Evolutionary conservation across 331 rosid species (phyloP).

Genomic region (Spiraea crenata): DNA sequence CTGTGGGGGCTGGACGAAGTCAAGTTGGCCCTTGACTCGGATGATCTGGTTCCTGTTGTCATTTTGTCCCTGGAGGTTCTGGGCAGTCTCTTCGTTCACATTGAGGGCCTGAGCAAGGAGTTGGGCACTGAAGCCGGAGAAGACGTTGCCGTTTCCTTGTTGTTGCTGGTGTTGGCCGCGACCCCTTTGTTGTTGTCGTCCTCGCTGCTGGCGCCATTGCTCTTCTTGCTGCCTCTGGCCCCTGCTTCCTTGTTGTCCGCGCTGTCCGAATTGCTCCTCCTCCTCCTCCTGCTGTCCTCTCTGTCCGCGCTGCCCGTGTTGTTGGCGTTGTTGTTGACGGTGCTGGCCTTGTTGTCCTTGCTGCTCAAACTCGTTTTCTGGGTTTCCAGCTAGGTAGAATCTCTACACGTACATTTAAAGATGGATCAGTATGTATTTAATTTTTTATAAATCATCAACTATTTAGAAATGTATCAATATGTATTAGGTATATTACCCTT

Average conservation of each 20-base stretch:
- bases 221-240: too few species aligned
- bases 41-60: conserved; percentile 40
- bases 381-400: conserved; percentile 67
- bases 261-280: too few species aligned
- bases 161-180: background rate
- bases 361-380: conserved; percentile 41
- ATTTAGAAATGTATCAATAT: too few species aligned
- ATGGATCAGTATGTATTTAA: too few species aligned
- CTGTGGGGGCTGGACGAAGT: conserved; percentile 34
- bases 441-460: too few species aligned
- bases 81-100: conserved; percentile 24
- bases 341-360: conserved; percentile 10
- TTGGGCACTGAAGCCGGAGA: conserved; percentile 31
- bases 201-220: background rate
- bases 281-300: background rate
- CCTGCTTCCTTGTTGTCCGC: background rate
- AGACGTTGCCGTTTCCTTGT: conserved; percentile 21
- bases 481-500: conserved; percentile 41
- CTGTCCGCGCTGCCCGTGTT: background rate
- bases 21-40: conserved; percentile 31
- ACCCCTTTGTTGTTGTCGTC: background rate
- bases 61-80: conserved; percentile 30
- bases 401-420: conserved; percentile 25
- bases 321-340: background rate
- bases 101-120: conserved; percentile 38